phyloP scores from a whole-genome alignment of 352 stramenopile species.

The Phytophthora citrophthora region DNA sequence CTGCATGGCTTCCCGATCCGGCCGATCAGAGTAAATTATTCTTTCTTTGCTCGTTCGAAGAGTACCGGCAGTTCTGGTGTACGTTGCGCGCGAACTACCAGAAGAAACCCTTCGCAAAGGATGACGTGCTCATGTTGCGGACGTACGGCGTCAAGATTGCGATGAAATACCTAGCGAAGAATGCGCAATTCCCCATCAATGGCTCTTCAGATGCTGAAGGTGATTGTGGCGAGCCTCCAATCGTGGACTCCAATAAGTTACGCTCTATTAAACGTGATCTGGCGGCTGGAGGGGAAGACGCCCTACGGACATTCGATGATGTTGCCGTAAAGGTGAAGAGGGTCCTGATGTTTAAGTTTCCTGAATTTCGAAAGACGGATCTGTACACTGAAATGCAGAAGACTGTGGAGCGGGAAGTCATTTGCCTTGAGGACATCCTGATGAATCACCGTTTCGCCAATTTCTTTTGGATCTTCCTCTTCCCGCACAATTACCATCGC shows the following conservation, averaged over 20 bases:
- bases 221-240: constrained; percentile 21
- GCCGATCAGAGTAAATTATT: constrained; percentile 82
- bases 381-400: constrained; percentile 84
- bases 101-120: constrained; percentile 74
- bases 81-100: constrained; percentile 73
- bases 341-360: constrained; percentile 80
- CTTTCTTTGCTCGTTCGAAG: constrained; percentile 79
- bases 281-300: constrained; percentile 76
- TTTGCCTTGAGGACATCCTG: constrained; percentile 83
- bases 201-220: constrained; percentile 32
- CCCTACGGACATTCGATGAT: constrained; percentile 80
- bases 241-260: constrained; percentile 70
- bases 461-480: constrained; percentile 91
- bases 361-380: constrained; percentile 81
- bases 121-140: constrained; percentile 82
- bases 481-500: constrained; percentile 88
- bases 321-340: constrained; percentile 82
- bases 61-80: constrained; percentile 80
- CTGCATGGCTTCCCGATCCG: constrained; percentile 59
- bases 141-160: constrained; percentile 90
- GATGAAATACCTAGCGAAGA: constrained; percentile 84
- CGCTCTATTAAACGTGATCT: constrained; percentile 81
- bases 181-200: constrained; percentile 83
- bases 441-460: constrained; percentile 90
- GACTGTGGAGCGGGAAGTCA: constrained; percentile 80